Evolutionary conservation across 163 green algal species (phyloP).

Genomic region (Prototheca cutis): DNA sequence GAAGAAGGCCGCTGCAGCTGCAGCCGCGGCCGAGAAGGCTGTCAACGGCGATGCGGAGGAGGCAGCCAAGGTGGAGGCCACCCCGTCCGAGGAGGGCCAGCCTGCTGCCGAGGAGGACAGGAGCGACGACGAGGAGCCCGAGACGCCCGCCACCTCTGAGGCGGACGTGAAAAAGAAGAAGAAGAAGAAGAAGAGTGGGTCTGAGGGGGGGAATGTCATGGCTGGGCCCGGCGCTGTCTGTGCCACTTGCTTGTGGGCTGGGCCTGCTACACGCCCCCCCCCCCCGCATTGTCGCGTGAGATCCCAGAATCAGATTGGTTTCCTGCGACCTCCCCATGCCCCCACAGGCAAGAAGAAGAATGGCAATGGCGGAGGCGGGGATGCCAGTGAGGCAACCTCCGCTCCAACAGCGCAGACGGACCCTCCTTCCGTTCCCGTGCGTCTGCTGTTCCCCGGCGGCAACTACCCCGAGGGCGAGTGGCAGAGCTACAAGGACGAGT

Average conservation of each 20-base stretch:
- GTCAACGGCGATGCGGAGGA: neutral
- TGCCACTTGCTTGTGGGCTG: too few relatives aligned
- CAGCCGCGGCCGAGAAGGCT: neutral
- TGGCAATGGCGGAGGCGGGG: neutral
- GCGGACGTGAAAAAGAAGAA: slow-evolving; percentile 26
- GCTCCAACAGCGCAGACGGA: slow-evolving; percentile 63
- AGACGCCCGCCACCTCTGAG: neutral
- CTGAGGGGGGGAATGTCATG: neutral
- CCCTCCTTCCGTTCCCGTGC: slow-evolving; percentile 79
- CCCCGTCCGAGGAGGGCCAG: neutral
- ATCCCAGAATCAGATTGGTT: neutral
- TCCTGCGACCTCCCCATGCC: too few relatives aligned
- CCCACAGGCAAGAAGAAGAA: slow-evolving; percentile 50
- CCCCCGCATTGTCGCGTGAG: neutral
- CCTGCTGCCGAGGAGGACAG: slow-evolving; percentile 1
- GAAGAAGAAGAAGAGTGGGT: slow-evolving; percentile 43
- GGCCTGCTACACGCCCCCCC: too few relatives aligned
- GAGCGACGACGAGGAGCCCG: slow-evolving; percentile 14
- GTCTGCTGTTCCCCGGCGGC: slow-evolving; percentile 70
- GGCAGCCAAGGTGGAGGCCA: neutral
- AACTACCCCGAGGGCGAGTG: slow-evolving; percentile 81
- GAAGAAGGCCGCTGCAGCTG: slow-evolving; percentile 20
- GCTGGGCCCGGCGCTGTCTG: too few relatives aligned
- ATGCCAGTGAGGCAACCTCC: neutral
- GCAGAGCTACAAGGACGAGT: slow-evolving; percentile 80